These are phyloP conservation scores for Usnea hakonensis DNA, from an alignment of 495 filamentous ascomycete species.

Conservation along the genomic window DNA sequence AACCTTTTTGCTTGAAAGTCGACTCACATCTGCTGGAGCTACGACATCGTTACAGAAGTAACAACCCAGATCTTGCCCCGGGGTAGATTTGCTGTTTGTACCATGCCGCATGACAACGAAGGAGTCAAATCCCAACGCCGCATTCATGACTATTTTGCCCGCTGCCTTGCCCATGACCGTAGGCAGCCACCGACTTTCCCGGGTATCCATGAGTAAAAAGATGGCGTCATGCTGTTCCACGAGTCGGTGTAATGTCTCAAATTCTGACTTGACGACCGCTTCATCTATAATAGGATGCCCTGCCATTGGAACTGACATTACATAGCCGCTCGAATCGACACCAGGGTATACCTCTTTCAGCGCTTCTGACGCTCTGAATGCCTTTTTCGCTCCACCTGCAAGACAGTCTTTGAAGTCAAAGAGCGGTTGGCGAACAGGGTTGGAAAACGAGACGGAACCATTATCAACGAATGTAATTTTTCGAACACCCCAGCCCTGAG, in stretches of 20 bases:
- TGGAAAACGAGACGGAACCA: constrained; percentile 91
- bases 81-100: constrained; percentile 33
- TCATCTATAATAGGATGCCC: constrained; percentile 79
- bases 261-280: constrained; percentile 58
- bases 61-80: constrained; percentile 65
- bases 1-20: not conserved
- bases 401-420: constrained; percentile 87
- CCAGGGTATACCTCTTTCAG: constrained; percentile 85
- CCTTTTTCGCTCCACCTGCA: constrained; percentile 78
- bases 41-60: constrained; percentile 99
- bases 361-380: constrained; percentile 69
- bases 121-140: constrained; percentile 90
- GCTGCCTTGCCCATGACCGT: constrained; percentile 92
- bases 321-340: constrained; percentile 68
- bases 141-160: constrained; percentile 93
- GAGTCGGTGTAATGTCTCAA: constrained; percentile 61
- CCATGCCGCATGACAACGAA: constrained; percentile 98
- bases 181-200: constrained; percentile 93
- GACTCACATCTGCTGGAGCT: constrained; percentile 81
- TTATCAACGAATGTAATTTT: constrained; percentile 97
- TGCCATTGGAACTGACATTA: constrained; percentile 85
- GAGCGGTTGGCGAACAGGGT: constrained; percentile 89
- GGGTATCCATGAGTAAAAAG: constrained; percentile 92
- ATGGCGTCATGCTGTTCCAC: constrained; percentile 86
- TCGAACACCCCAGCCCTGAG: constrained; percentile 83